Conservation (phyloP, 1,284 basidiomycete species). For the Polyporus tsugae region DNA sequence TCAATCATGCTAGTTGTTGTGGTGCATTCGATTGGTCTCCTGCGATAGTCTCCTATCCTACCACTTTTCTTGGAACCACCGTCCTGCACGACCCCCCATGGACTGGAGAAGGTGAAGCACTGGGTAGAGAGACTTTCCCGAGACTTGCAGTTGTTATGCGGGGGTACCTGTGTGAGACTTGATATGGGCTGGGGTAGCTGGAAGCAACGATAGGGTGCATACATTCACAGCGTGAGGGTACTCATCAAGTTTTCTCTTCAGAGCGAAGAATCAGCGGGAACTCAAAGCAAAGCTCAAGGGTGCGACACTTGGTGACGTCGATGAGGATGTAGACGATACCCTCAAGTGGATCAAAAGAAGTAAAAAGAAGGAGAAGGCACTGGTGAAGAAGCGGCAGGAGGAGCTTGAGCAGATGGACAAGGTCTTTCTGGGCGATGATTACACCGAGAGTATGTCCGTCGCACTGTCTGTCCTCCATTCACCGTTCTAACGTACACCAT, state of each 20-base stretch:
- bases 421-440: conserved; percentile 73
- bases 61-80: neutral
- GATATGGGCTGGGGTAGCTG: neutral
- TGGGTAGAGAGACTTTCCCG: neutral
- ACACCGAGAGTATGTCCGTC: conserved; percentile 77
- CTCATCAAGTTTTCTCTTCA: conserved; percentile 59
- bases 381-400: conserved; percentile 78
- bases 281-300: conserved; percentile 91
- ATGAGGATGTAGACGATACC: conserved; percentile 76
- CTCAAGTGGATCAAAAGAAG: conserved; percentile 89
- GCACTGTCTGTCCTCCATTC: conserved; percentile 12
- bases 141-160: neutral
- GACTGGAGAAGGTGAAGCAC: neutral
- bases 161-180: neutral
- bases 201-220: neutral
- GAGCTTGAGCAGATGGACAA: conserved; percentile 87
- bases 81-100: neutral
- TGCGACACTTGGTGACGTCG: conserved; percentile 86
- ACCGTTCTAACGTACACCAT: conserved; percentile 23
- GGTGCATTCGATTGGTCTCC: neutral
- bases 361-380: conserved; percentile 88
- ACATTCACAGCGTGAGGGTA: conserved; percentile 30
- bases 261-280: conserved; percentile 91
- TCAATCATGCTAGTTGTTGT: neutral
- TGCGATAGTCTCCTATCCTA: neutral